Percentiles rank a stretch among this genome's conserved stretches.
These are phyloP conservation scores for Pichia deserticola DNA, from an alignment of 805 yeast genomes.

Conservation along the genomic window DNA sequence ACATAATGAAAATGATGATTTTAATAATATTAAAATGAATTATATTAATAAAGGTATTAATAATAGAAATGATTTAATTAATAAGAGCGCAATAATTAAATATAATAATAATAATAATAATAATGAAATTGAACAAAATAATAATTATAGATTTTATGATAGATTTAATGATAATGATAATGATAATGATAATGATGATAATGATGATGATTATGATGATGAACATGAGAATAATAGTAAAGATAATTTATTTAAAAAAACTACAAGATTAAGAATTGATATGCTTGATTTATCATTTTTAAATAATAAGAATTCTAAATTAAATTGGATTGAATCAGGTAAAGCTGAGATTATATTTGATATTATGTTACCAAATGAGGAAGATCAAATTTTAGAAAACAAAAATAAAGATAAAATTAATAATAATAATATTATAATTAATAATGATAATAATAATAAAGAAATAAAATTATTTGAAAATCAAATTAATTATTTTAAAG, in stretches of 20 bases:
- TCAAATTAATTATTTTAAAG: no score
- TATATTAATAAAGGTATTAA: no score
- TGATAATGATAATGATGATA: background rate
- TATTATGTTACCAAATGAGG: constrained; percentile 56
- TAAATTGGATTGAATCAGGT: constrained; percentile 70
- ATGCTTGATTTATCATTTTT: constrained; percentile 28
- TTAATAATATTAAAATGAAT: background rate
- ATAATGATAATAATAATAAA: background rate
- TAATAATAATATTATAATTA: background rate
- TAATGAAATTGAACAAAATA: background rate
- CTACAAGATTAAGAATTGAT: constrained; percentile 39
- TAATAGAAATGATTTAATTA: no score
- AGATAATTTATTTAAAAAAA: constrained; percentile 38
- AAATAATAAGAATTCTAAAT: constrained; percentile 33
- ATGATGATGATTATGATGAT: constrained; percentile 19
- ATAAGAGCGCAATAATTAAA: background rate
- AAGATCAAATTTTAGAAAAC: constrained; percentile 14
- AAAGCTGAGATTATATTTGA: constrained; percentile 65
- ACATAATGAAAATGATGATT: constrained; percentile 9
- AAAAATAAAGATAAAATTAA: background rate
- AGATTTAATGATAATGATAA: background rate
- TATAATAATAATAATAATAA: background rate
- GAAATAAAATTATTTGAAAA: no score
- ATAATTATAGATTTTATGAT: background rate
- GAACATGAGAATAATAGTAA: constrained; percentile 10